These are phyloP conservation scores for Penicillium capsulatum DNA, from an alignment of 2,329 filamentous ascomycete genomes.

Conservation along the genomic window DNA sequence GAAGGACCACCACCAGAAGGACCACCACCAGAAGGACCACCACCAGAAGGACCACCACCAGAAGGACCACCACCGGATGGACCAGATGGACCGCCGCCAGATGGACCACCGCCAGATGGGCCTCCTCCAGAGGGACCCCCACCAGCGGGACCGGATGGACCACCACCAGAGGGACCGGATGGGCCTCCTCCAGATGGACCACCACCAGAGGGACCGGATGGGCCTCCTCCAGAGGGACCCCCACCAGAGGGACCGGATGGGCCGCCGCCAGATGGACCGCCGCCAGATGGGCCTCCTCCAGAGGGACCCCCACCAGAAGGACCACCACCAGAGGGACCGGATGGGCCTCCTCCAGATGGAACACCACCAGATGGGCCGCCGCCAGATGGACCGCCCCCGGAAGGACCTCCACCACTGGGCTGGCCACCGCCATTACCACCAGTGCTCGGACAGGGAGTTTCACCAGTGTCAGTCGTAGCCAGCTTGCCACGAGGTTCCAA, in stretches of 20 bases:
- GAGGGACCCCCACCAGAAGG: neutral
- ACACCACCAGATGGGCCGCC: neutral
- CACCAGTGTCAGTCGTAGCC: constrained; percentile 1
- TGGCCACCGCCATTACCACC: neutral
- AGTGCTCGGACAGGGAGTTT: constrained; percentile 4
- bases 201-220: neutral
- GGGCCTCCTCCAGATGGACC: constrained; percentile 1
- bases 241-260: neutral
- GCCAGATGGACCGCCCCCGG: neutral
- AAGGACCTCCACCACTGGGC: neutral
- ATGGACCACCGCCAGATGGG: constrained; percentile 1
- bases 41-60: neutral
- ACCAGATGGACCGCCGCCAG: neutral
- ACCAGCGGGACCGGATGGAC: neutral
- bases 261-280: constrained; percentile 4
- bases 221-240: neutral
- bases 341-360: neutral
- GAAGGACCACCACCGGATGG: neutral
- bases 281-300: constrained; percentile 4
- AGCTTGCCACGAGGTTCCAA: neutral
- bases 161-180: neutral
- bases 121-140: neutral
- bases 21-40: neutral
- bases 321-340: constrained; percentile 1
- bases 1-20: neutral